phyloP scores from a whole-genome alignment of 352 stramenopile genomes.

The Thalassiosira exigua region DNA sequence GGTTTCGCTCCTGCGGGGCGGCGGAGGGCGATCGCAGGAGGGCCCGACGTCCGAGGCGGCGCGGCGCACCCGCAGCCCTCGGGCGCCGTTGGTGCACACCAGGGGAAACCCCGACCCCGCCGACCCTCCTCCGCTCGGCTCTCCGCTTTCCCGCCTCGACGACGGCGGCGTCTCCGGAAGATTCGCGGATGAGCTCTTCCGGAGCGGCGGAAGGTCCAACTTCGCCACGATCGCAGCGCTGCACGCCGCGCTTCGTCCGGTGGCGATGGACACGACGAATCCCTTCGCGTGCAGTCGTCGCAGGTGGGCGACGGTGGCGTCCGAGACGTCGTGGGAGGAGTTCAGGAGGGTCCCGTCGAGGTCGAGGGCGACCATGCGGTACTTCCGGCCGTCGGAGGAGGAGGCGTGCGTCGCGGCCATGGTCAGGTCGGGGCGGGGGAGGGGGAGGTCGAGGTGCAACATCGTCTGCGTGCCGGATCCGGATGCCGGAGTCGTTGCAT shows the following conservation, averaged over 20 bases:
- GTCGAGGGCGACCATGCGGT: conserved; percentile 71
- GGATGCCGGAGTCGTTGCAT: too few species aligned
- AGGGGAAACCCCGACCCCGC: conserved; percentile 38
- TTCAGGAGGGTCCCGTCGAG: conserved; percentile 77
- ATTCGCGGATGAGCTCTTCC: too few species aligned
- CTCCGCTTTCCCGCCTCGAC: not conserved
- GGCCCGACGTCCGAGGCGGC: conserved; percentile 24
- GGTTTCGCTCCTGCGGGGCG: conserved; percentile 20
- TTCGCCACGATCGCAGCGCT: conserved; percentile 39
- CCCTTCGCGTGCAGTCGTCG: conserved; percentile 46
- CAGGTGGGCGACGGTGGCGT: conserved; percentile 59
- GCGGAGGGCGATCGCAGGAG: not conserved
- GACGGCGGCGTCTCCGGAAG: too few species aligned
- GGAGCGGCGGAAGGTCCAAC: conserved; percentile 12
- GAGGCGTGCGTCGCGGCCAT: too few species aligned
- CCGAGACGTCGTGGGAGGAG: conserved; percentile 45
- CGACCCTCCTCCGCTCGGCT: not conserved
- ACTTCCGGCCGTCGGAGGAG: conserved; percentile 14
- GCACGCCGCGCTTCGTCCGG: conserved; percentile 51
- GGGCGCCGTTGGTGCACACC: conserved; percentile 73
- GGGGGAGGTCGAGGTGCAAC: too few species aligned
- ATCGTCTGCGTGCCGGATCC: too few species aligned
- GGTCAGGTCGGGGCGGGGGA: too few species aligned
- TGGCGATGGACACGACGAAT: conserved; percentile 69
- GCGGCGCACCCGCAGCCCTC: conserved; percentile 39